Base-by-base conservation (phyloP, 768 basidiomycete genomes). In the Amanita inopinata region DNA sequence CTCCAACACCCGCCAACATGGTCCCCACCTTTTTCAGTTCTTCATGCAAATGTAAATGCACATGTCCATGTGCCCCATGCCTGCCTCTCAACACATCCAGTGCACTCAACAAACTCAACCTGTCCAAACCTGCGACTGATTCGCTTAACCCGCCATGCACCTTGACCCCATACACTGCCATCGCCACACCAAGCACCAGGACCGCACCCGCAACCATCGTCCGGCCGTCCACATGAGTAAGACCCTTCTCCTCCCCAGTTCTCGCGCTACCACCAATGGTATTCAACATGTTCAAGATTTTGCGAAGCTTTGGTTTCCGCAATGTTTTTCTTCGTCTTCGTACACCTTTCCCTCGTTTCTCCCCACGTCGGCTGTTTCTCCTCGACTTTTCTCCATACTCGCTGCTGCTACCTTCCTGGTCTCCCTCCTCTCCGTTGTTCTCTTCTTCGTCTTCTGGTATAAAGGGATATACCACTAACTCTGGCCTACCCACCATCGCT, bases 101-200 rank as follows among this genome's bases (percentile, higher is more conserved):
- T 18, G 8, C 30, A 18, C 9, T 20, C 30, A 11, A 27, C 22
- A 11, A n/a, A 41, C 18, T 10, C 19, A 18, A 12, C 5, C 20
- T 28, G n/a, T n/a, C 27, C 27, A n/a, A 6, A n/a, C 27, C n/a
- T 28, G 27, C 27, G n/a, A 6, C 27, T 7, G n/a, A 28, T n/a
- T n/a, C 42, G 7, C 3, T 27, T 4, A 15, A n/a, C 3, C 46
- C 51, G 1, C 55, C 59, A 4, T 61, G 55, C 33, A 53, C 51
- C 43, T 58, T 58, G 30, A 69, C 58, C 22, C 69, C 66, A 56
- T 76, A 78, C 17, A 76, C 62, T 2, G 80, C 81, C 55, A 88
- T 64, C 6, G 82, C 83, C 15, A 84, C 73, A 9, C 81, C 81
- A 4, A 87, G 63, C 9, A 82, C 74, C 19, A 87, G 55, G 22